A percentile compares a stretch with the other conserved stretches of the same genome.
Evolutionary conservation across 306 rosid genomes (phyloP).

Genomic region (Quercus berberidifolia): DNA sequence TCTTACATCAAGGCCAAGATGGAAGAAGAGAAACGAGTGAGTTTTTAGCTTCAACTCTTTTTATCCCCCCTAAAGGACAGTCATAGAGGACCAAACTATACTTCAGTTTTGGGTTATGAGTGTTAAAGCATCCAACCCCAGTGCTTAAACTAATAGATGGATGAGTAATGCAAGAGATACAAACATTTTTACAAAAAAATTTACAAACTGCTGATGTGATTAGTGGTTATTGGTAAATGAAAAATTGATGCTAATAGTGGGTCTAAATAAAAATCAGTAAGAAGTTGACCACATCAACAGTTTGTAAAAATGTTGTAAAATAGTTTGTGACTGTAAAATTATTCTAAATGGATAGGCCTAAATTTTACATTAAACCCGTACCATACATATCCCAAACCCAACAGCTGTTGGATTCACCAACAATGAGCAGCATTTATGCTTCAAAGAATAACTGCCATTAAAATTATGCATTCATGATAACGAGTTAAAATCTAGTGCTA

Average conservation of each 20-base stretch:
- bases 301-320: too few species aligned
- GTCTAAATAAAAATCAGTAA: too few species aligned
- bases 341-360: background rate
- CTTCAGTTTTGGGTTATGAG: background rate
- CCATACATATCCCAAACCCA: too few species aligned
- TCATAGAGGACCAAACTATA: background rate
- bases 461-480: background rate
- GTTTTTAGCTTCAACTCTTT: conserved; percentile 18
- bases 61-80: too few species aligned
- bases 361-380: too few species aligned
- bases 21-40: conserved; percentile 96
- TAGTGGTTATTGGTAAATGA: too few species aligned
- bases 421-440: background rate
- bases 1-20: conserved; percentile 79
- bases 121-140: background rate
- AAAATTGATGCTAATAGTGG: too few species aligned
- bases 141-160: background rate
- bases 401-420: background rate
- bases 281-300: too few species aligned
- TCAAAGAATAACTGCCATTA: background rate
- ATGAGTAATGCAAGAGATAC: background rate
- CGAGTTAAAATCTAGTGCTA: too few species aligned
- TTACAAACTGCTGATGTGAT: too few species aligned
- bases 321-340: too few species aligned
- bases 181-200: too few species aligned